Evolutionary conservation across 176 grass and related monocot genomes (phyloP), one percentile per base, ranked within the genome.

Genomic region (Oryza officinalis): DNA sequence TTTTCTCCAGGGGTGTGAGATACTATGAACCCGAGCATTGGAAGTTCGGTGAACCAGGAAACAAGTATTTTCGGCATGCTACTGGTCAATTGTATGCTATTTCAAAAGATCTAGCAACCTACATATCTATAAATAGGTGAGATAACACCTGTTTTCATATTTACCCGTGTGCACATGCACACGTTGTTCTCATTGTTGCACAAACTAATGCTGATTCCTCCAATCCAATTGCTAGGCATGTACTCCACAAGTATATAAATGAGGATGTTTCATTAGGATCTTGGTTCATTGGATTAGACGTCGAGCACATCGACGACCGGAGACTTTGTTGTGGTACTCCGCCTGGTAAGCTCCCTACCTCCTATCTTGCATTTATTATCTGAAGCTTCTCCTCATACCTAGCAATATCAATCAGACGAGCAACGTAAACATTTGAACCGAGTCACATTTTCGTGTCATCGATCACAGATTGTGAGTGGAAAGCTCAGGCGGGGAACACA

Each of bases 281-380:
- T 57, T 97, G 95, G 95, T 87, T 97, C 57, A 86, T 97, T 5
- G 95, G 95, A 22, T 76, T 97, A 40, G 95, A 97, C 40, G 92
- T 84, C 11, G 90, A 94, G 52, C 92, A 97, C 33, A 88, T 97
- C 7, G 92, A 97, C 14, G 95, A 97, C 22, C 75, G 76, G 15
- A 89, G 92, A 33, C 91, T 97, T 75, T 97, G 95, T 18, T 97
- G 95, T 33, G 92, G 95, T 27, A 94, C 95, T 65, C 95, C 95
- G 25, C 95, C 95, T 30, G 95, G 95, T 97, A 43, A 87, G 72
- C 18, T 83, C 75, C 22, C 0, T 38, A 63, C 75, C 49, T 63
- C 44, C 2, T 83, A 47, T 13, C 18, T 64, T 27, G 20, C 67
- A 13, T 23, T 6, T n/a, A 7, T 28, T 15, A 67, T 23, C 71